These are phyloP conservation scores for Penicillium sp. DNA, from an alignment of 2,329 filamentous ascomycete genomes.

Conservation along the genomic window DNA sequence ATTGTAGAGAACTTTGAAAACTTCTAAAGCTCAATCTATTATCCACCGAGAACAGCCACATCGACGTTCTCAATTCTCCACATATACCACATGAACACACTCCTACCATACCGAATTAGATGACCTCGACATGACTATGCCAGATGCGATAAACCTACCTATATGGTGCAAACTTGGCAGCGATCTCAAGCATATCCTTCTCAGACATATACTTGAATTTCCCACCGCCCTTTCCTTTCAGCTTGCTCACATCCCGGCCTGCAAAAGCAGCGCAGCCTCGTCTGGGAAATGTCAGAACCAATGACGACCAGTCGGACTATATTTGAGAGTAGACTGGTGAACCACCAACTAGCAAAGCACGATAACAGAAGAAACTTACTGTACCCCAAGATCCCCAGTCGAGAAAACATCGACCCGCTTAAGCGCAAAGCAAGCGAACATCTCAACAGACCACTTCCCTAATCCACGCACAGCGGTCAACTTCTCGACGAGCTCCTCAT, in stretches of 20 bases:
- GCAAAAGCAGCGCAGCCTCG: slow-evolving; percentile 84
- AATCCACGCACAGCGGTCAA: slow-evolving; percentile 81
- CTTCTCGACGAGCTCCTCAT: slow-evolving; percentile 77
- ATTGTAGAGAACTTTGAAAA: no score
- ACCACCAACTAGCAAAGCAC: no score
- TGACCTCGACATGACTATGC: not conserved
- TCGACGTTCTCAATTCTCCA: slow-evolving; percentile 82
- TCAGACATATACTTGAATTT: slow-evolving; percentile 99
- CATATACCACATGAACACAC: slow-evolving; percentile 98
- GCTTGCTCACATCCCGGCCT: slow-evolving; percentile 73
- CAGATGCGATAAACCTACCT: slow-evolving; percentile 45
- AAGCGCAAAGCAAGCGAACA: slow-evolving; percentile 95
- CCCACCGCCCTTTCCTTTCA: slow-evolving; percentile 70
- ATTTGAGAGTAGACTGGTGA: no score
- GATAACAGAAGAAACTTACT: slow-evolving; percentile 47
- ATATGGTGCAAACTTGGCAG: slow-evolving; percentile 77
- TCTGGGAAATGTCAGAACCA: slow-evolving; percentile 30
- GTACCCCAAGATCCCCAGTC: slow-evolving; percentile 85
- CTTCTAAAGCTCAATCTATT: no score
- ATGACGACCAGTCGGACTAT: not conserved
- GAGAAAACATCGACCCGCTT: slow-evolving; percentile 93
- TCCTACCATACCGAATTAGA: slow-evolving; percentile 48
- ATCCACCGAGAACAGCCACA: slow-evolving; percentile 47
- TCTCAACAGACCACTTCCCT: slow-evolving; percentile 88
- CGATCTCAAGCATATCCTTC: slow-evolving; percentile 79